Conservation (phyloP, 305 asterid genomes). For the Fraxinus sp. region DNA sequence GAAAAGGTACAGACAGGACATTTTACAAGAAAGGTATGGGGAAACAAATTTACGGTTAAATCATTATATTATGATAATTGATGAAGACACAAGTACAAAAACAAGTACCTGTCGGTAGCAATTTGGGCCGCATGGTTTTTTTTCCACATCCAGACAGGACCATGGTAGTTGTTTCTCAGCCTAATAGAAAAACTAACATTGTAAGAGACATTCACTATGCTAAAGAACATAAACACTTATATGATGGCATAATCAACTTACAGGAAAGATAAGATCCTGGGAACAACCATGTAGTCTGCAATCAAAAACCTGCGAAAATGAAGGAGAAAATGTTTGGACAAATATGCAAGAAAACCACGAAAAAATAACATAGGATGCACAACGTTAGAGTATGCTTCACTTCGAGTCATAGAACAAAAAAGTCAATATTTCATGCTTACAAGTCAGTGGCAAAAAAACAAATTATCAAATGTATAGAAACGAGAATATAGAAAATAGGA, state of each 20-base stretch:
- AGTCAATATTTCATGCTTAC: slow-evolving; percentile 46
- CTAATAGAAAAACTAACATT: slow-evolving; percentile 38
- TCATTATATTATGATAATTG: too few relatives aligned
- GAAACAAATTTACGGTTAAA: background rate
- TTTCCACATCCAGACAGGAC: slow-evolving; percentile 53
- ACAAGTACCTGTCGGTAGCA: slow-evolving; percentile 67
- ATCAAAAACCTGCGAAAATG: slow-evolving; percentile 76
- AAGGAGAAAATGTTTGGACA: slow-evolving; percentile 19
- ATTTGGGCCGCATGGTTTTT: slow-evolving; percentile 70
- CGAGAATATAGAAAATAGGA: too few relatives aligned
- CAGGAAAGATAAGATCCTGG: slow-evolving; percentile 81
- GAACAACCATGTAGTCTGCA: slow-evolving; percentile 97
- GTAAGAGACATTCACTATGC: slow-evolving; percentile 21
- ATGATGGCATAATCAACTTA: slow-evolving; percentile 36
- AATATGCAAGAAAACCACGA: slow-evolving; percentile 20
- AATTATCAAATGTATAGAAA: slow-evolving; percentile 89
- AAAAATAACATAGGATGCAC: slow-evolving; percentile 20
- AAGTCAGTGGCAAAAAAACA: slow-evolving; percentile 89
- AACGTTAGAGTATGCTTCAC: background rate
- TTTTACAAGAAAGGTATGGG: slow-evolving; percentile 12
- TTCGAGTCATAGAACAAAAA: background rate
- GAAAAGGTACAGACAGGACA: background rate
- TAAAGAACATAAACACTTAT: slow-evolving; percentile 20
- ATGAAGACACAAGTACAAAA: slow-evolving; percentile 32
- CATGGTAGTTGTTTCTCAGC: slow-evolving; percentile 61